phyloP scores from a whole-genome alignment of 805 yeast species.

The Candida tibetensis region DNA sequence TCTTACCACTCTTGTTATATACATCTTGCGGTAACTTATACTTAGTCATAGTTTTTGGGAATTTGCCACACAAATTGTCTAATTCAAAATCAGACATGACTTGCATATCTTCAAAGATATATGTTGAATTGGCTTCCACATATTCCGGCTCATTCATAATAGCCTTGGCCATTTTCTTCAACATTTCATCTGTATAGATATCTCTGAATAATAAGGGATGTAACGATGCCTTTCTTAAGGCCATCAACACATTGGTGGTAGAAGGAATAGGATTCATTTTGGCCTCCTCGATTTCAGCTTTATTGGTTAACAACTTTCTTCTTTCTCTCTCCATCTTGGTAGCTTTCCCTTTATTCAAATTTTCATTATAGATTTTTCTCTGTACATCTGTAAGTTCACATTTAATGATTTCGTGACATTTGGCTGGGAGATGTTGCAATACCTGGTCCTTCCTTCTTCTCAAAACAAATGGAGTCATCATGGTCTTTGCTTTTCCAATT shows the following conservation, averaged over 20 bases:
- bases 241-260: slow-evolving; percentile 77
- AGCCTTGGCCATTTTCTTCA: slow-evolving; percentile 67
- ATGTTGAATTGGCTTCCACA: slow-evolving; percentile 69
- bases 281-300: slow-evolving; percentile 32
- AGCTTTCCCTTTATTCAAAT: slow-evolving; percentile 46
- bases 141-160: slow-evolving; percentile 84
- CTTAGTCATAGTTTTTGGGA: slow-evolving; percentile 59
- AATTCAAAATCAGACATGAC: slow-evolving; percentile 92
- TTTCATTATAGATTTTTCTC: slow-evolving; percentile 55
- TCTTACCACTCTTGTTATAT: slow-evolving; percentile 72
- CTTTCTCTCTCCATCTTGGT: slow-evolving; percentile 43
- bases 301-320: slow-evolving; percentile 35
- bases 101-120: slow-evolving; percentile 89
- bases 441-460: slow-evolving; percentile 93
- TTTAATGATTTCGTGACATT: slow-evolving; percentile 57
- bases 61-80: slow-evolving; percentile 67
- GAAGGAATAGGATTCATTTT: slow-evolving; percentile 36
- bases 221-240: slow-evolving; percentile 84
- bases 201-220: slow-evolving; percentile 86
- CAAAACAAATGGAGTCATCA: slow-evolving; percentile 97
- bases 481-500: slow-evolving; percentile 86
- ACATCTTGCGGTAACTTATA: slow-evolving; percentile 54
- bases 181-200: slow-evolving; percentile 51
- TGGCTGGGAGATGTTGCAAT: slow-evolving; percentile 80
- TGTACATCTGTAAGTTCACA: slow-evolving; percentile 65